A percentile compares a stretch with the other conserved stretches of the same genome.
These are phyloP conservation scores for Megacollybia marginata DNA, from an alignment of 768 basidiomycete species.

Conservation along the genomic window DNA sequence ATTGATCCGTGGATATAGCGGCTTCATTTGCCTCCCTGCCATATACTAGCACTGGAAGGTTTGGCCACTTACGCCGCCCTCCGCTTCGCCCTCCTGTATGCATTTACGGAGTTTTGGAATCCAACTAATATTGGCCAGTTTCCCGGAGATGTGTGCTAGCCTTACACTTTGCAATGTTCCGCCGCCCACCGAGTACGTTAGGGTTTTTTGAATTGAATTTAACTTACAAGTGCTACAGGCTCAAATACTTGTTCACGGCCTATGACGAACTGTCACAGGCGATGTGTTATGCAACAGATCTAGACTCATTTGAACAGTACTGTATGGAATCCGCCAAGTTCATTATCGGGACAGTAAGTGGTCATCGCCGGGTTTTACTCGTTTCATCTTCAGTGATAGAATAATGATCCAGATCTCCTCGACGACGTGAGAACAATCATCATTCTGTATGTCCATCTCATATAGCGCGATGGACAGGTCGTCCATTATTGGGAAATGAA, in stretches of 20 bases:
- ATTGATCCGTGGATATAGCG: slow-evolving; percentile 26
- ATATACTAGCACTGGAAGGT: slow-evolving; percentile 65
- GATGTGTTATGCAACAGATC: slow-evolving; percentile 60
- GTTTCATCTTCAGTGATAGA: slow-evolving; percentile 20
- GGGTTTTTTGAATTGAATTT: background rate
- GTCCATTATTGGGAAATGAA: slow-evolving; percentile 56
- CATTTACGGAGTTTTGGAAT: slow-evolving; percentile 4
- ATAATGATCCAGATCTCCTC: slow-evolving; percentile 46
- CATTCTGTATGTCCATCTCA: background rate
- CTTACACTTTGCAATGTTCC: slow-evolving; percentile 65
- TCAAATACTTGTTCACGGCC: slow-evolving; percentile 52
- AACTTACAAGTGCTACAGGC: slow-evolving; percentile 25
- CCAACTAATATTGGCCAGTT: slow-evolving; percentile 29
- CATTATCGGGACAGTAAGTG: slow-evolving; percentile 48
- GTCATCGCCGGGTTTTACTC: background rate
- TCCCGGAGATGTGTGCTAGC: slow-evolving; percentile 65
- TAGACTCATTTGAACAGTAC: slow-evolving; percentile 61
- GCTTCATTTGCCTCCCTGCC: slow-evolving; percentile 58
- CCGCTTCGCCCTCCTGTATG: slow-evolving; percentile 61
- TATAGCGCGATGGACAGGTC: slow-evolving; percentile 35
- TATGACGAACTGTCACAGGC: slow-evolving; percentile 55
- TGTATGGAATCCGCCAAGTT: slow-evolving; percentile 51
- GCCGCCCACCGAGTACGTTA: slow-evolving; percentile 55
- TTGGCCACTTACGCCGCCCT: slow-evolving; percentile 50
- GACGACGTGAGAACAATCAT: slow-evolving; percentile 47